Evolutionary conservation across 352 stramenopile genomes (phyloP).

Genomic region (Phytopythium kandeliae): DNA sequence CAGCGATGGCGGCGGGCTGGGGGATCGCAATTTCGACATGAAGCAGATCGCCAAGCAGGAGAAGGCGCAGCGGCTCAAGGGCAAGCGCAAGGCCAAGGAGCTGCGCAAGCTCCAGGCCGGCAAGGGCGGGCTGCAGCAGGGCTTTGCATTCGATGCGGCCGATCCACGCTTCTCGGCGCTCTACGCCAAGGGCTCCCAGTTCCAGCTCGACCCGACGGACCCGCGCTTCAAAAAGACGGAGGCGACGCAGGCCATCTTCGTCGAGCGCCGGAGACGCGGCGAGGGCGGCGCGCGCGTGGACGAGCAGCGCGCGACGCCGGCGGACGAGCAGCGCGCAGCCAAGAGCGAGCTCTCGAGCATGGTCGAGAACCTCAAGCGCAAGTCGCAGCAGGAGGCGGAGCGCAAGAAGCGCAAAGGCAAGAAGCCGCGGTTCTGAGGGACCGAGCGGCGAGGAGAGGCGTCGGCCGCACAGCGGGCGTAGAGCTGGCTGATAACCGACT

Average conservation of each 20-base stretch:
- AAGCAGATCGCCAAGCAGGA: conserved; percentile 72
- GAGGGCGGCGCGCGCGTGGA: conserved; percentile 13
- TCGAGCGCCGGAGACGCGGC: conserved; percentile 66
- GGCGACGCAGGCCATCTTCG: conserved; percentile 73
- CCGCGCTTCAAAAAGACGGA: conserved; percentile 82
- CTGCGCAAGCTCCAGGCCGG: conserved; percentile 59
- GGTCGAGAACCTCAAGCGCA: conserved; percentile 82
- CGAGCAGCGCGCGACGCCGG: conserved; percentile 9
- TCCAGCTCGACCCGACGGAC: conserved; percentile 81
- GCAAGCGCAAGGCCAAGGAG: conserved; percentile 75
- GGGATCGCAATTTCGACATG: conserved; percentile 83
- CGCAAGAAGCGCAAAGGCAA: conserved; percentile 55
- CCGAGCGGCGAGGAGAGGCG: too few relatives aligned
- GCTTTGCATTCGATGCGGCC: conserved; percentile 67
- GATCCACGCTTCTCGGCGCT: conserved; percentile 74
- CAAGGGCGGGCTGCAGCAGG: conserved; percentile 59
- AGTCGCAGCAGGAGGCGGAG: conserved; percentile 37
- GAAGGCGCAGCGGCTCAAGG: conserved; percentile 70
- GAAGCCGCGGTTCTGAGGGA: conserved; percentile 31
- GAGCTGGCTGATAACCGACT: too few relatives aligned
- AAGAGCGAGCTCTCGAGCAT: conserved; percentile 57
- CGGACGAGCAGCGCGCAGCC: conserved; percentile 6
- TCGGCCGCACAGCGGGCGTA: too few relatives aligned
- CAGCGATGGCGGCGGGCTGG: conserved; percentile 14
- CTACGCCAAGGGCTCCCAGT: conserved; percentile 71